These are phyloP conservation scores for Fagus crenata DNA, from an alignment of 306 rosid species.

Conservation along the genomic window DNA sequence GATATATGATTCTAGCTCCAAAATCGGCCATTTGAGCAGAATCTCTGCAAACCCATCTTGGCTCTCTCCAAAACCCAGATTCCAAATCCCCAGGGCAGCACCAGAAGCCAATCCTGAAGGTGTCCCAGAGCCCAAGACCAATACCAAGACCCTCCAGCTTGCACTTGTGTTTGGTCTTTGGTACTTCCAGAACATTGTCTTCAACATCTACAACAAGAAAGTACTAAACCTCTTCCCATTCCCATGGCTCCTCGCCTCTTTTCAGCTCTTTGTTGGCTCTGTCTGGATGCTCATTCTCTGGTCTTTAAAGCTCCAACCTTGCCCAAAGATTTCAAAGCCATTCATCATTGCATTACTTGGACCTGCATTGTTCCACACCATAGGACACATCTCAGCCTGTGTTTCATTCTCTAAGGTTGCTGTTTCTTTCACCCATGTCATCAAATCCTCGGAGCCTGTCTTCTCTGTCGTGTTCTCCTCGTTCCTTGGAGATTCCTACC, in stretches of 20 bases:
- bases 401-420: constrained; percentile 95
- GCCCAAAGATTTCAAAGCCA: constrained; percentile 74
- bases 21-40: constrained; percentile 32
- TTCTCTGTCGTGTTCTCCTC: constrained; percentile 81
- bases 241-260: constrained; percentile 96
- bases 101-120: constrained; percentile 48
- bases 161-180: constrained; percentile 76
- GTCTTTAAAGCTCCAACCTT: constrained; percentile 78
- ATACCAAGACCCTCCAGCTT: constrained; percentile 51
- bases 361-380: constrained; percentile 93
- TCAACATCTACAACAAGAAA: constrained; percentile 92
- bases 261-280: constrained; percentile 90
- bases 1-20: constrained; percentile 36
- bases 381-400: constrained; percentile 95
- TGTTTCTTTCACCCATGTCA: constrained; percentile 96
- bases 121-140: constrained; percentile 40
- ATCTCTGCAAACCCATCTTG: constrained; percentile 30
- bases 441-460: constrained; percentile 89
- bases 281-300: constrained; percentile 81
- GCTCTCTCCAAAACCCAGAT: constrained; percentile 40
- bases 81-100: constrained; percentile 46
- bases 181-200: constrained; percentile 89
- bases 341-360: constrained; percentile 81
- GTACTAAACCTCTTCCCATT: constrained; percentile 69
- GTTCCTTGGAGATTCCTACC: constrained; percentile 70